These are phyloP conservation scores for Naegleria lovaniensis DNA, from an alignment of 208 protist species.

Conservation along the genomic window DNA sequence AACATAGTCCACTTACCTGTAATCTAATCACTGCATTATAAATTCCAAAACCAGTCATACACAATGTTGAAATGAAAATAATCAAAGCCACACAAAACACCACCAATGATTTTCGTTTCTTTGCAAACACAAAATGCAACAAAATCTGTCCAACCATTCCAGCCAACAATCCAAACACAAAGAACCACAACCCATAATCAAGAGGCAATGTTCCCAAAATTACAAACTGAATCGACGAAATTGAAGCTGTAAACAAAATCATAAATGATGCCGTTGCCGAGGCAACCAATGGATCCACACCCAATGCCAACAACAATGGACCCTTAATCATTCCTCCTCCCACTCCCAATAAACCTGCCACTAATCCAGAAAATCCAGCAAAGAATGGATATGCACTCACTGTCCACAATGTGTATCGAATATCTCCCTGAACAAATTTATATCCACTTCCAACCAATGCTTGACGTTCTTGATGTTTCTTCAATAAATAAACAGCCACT, in stretches of 20 bases:
- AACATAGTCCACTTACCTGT: no score
- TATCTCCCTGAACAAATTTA: background rate
- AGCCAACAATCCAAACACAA: background rate
- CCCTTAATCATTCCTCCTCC: slow-evolving; percentile 24
- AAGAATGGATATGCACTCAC: slow-evolving; percentile 13
- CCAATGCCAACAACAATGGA: slow-evolving; percentile 6
- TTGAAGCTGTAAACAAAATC: slow-evolving; percentile 16
- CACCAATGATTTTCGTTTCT: background rate
- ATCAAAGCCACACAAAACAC: background rate
- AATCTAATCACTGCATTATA: background rate
- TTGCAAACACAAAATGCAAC: background rate
- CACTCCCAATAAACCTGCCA: slow-evolving; percentile 1
- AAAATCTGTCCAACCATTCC: background rate
- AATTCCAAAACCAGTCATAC: background rate
- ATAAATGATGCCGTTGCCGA: background rate
- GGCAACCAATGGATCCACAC: background rate
- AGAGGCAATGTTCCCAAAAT: background rate
- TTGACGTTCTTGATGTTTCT: no score
- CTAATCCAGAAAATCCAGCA: slow-evolving; percentile 20
- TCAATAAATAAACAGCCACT: background rate
- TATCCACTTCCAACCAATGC: background rate
- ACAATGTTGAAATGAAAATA: background rate
- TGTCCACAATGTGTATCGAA: background rate
- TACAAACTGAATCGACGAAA: background rate
- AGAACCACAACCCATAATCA: slow-evolving; percentile 19